phyloP scores from a whole-genome alignment of 2,329 filamentous ascomycete genomes.

The Anisogramma anomala region DNA sequence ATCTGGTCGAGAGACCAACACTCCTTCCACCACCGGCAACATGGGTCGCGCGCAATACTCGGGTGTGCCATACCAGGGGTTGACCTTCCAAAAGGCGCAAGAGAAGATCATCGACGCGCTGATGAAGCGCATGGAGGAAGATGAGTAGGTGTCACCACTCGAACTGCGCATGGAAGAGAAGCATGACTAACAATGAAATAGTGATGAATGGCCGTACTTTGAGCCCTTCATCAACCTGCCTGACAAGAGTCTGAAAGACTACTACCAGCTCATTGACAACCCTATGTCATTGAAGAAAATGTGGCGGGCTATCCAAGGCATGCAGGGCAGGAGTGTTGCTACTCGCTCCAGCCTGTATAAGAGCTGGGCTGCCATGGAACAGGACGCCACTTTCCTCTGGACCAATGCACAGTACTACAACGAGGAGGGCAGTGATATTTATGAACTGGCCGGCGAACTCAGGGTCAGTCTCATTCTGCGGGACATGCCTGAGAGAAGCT shows the following conservation, averaged over 20 bases:
- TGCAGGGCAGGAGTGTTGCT: constrained; percentile 54
- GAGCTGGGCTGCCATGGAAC: constrained; percentile 70
- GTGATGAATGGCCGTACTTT: constrained; percentile 57
- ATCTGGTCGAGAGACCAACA: constrained; percentile 20
- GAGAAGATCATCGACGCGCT: constrained; percentile 73
- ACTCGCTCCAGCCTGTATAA: constrained; percentile 60
- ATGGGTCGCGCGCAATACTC: constrained; percentile 44
- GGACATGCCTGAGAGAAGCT: constrained; percentile 8
- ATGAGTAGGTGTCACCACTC: constrained; percentile 35
- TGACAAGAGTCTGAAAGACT: constrained; percentile 64
- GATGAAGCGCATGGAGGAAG: constrained; percentile 51
- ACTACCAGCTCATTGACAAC: constrained; percentile 72
- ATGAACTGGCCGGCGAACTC: constrained; percentile 62
- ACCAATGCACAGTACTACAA: constrained; percentile 82
- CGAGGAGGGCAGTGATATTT: constrained; percentile 81
- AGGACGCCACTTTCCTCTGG: constrained; percentile 73
- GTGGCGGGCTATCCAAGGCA: constrained; percentile 64
- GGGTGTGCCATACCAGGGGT: constrained; percentile 52
- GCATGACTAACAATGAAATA: constrained; percentile 27
- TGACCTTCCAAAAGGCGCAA: constrained; percentile 74
- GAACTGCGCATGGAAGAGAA: neutral
- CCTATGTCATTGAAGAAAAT: constrained; percentile 69
- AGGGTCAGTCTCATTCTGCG: constrained; percentile 42
- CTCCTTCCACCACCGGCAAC: constrained; percentile 18
- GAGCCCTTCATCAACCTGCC: constrained; percentile 70